Percentiles rank a stretch among this genome's conserved stretches.
These are phyloP conservation scores for Brassica balearica DNA, from an alignment of 441 rosid species.

Conservation along the genomic window DNA sequence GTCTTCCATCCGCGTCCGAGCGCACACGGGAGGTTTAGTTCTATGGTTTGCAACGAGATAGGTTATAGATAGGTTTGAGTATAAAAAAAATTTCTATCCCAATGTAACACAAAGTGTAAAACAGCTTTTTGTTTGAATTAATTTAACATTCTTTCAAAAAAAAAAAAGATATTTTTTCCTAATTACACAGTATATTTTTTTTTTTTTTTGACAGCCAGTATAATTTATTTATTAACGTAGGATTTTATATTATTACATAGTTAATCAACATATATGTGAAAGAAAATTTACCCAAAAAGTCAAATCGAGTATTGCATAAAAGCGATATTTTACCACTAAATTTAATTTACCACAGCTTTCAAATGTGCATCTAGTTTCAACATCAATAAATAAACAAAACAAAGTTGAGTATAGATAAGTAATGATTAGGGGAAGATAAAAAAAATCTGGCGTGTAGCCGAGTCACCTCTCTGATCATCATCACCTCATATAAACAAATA, in stretches of 20 bases:
- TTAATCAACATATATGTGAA: background rate
- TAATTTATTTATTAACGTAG: background rate
- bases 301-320: background rate
- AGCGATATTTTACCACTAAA: background rate
- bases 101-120: too few relatives aligned
- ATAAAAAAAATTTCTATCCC: too few relatives aligned
- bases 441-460: slow-evolving; percentile 44
- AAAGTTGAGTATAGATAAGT: background rate
- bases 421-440: slow-evolving; percentile 2
- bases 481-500: slow-evolving; percentile 10
- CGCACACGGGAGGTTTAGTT: too few relatives aligned
- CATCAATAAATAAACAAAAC: background rate
- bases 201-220: background rate
- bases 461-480: slow-evolving; percentile 28
- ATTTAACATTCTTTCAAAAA: too few relatives aligned
- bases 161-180: background rate
- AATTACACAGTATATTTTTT: background rate
- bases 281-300: background rate
- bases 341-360: background rate
- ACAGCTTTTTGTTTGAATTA: too few relatives aligned
- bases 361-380: background rate
- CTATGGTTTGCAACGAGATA: too few relatives aligned
- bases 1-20: too few relatives aligned
- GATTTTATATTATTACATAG: background rate
- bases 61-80: too few relatives aligned